These are phyloP conservation scores for Yamadazyma paraphyllophila DNA, from an alignment of 805 yeast species.

Conservation along the genomic window DNA sequence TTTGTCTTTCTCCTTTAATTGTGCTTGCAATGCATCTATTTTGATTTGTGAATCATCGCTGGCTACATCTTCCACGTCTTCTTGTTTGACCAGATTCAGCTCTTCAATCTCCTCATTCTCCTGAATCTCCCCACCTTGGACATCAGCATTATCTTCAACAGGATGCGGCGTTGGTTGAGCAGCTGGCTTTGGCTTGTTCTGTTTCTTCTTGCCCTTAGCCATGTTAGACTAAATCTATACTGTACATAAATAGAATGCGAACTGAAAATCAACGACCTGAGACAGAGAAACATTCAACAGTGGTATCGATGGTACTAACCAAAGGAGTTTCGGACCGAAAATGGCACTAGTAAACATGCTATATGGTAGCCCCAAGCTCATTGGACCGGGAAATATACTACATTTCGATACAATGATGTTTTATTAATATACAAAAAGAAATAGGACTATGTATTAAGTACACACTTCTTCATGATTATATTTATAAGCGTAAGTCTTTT, in stretches of 20 bases:
- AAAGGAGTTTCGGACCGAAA: too few species aligned
- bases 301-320: too few species aligned
- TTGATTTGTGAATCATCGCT: conserved; percentile 3
- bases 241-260: background rate
- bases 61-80: background rate
- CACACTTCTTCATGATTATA: conserved; percentile 11
- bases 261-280: background rate
- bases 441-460: conserved; percentile 10
- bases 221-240: conserved; percentile 6
- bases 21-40: conserved; percentile 5
- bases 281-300: too few species aligned
- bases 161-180: background rate
- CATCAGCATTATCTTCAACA: background rate
- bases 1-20: conserved; percentile 8
- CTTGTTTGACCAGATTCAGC: background rate
- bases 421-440: conserved; percentile 9
- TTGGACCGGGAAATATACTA: background rate
- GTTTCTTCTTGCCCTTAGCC: conserved; percentile 21
- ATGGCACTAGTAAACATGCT: too few species aligned
- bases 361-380: too few species aligned
- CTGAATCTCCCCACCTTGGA: background rate
- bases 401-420: background rate
- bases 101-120: background rate
- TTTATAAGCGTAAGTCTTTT: conserved; percentile 14
- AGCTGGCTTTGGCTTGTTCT: conserved; percentile 5